Conservation (phyloP, 108 stramenopile genomes). For the Pseudonitzschia pungens region DNA sequence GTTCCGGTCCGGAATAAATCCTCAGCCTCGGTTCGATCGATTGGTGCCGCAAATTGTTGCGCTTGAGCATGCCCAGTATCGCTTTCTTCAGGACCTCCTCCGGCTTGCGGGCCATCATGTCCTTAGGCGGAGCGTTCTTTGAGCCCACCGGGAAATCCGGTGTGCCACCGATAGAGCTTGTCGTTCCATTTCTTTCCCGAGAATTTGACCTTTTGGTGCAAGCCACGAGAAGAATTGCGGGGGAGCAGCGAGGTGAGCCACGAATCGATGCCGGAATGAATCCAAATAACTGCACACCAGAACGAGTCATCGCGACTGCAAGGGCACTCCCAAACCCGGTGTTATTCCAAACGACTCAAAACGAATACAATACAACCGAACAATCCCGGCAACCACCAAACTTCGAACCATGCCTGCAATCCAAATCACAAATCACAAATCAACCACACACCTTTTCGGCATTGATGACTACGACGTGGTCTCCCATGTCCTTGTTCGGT, state of each 20-base stretch:
- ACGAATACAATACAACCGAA: no score
- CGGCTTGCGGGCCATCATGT: slow-evolving; percentile 84
- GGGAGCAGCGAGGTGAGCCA: not conserved
- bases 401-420: no score
- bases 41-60: slow-evolving; percentile 75
- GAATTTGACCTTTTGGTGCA: slow-evolving; percentile 64
- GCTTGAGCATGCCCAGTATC: slow-evolving; percentile 84
- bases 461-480: slow-evolving; percentile 92
- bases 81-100: slow-evolving; percentile 79
- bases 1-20: slow-evolving; percentile 79
- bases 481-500: slow-evolving; percentile 93
- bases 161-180: slow-evolving; percentile 95
- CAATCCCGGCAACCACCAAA: not conserved
- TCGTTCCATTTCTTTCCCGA: slow-evolving; percentile 90
- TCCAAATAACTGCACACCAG: no score
- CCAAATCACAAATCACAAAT: no score
- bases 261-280: not conserved
- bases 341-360: no score
- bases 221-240: no score
- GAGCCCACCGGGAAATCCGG: slow-evolving; percentile 93
- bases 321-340: no score
- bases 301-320: no score
- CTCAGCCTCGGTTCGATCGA: slow-evolving; percentile 80
- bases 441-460: slow-evolving; percentile 71
- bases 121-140: slow-evolving; percentile 80